Percentiles rank a stretch among this genome's conserved stretches.
Evolutionary conservation across 78 protist species (phyloP).

Genomic region (Chrysochromulina tobinii): DNA sequence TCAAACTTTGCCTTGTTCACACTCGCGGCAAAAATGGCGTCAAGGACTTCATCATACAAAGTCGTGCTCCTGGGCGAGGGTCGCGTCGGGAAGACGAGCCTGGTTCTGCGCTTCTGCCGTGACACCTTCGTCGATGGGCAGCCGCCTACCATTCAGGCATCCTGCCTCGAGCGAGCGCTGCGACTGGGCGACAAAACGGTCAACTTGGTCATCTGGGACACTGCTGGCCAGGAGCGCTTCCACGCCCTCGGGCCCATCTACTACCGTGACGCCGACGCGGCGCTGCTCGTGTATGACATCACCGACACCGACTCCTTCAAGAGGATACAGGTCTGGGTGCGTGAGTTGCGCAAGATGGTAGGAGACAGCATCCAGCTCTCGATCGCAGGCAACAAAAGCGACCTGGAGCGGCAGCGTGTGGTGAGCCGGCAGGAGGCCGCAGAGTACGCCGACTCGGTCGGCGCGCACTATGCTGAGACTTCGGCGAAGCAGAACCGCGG

Average conservation of each 20-base stretch:
- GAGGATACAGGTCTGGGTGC: slow-evolving; percentile 78
- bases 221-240: slow-evolving; percentile 67
- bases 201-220: slow-evolving; percentile 87
- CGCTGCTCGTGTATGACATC: slow-evolving; percentile 91
- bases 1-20: too few relatives aligned
- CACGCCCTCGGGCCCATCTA: slow-evolving; percentile 92
- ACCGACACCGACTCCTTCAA: slow-evolving; percentile 74
- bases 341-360: slow-evolving; percentile 78
- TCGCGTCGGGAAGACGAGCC: slow-evolving; percentile 92
- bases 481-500: slow-evolving; percentile 78
- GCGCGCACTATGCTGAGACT: slow-evolving; percentile 78
- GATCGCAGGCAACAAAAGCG: slow-evolving; percentile 87
- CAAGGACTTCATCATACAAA: neutral
- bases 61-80: slow-evolving; percentile 56
- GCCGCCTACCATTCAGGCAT: slow-evolving; percentile 77
- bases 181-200: slow-evolving; percentile 68
- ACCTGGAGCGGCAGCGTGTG: slow-evolving; percentile 67
- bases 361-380: slow-evolving; percentile 61
- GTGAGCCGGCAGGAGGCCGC: slow-evolving; percentile 56
- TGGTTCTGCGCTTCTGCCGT: slow-evolving; percentile 52
- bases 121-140: slow-evolving; percentile 75
- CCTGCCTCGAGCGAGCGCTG: slow-evolving; percentile 67
- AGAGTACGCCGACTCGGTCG: slow-evolving; percentile 58
- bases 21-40: too few relatives aligned
- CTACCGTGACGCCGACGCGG: slow-evolving; percentile 91